A percentile compares a stretch with the other conserved stretches of the same genome.
Conservation (phyloP, 2,329 filamentous ascomycete genomes). For the Clonostachys sp. region DNA sequence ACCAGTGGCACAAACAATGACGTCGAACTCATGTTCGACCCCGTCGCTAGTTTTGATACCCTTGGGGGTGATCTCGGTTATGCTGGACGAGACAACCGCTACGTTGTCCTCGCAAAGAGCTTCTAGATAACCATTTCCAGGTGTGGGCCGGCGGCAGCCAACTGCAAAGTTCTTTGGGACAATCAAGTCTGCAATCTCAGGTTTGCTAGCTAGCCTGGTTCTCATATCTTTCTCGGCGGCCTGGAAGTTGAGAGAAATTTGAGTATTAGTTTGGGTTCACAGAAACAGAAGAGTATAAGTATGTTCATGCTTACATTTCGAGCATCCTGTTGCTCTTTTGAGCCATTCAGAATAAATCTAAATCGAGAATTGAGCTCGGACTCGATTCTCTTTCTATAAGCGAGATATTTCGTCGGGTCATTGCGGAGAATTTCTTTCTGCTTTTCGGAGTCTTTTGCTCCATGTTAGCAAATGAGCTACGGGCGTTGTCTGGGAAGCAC, state of each 20-base stretch:
- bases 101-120: conserved; percentile 10
- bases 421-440: conserved; percentile 42
- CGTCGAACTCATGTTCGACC: conserved; percentile 42
- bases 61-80: conserved; percentile 15
- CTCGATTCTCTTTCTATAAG: neutral
- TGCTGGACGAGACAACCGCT: conserved; percentile 9
- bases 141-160: conserved; percentile 41
- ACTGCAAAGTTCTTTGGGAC: conserved; percentile 37
- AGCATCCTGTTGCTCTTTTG: neutral
- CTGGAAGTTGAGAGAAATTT: conserved; percentile 38
- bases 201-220: conserved; percentile 18
- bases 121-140: conserved; percentile 22
- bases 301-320: conserved; percentile 35
- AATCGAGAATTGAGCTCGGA: neutral
- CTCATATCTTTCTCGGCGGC: conserved; percentile 5
- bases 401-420: conserved; percentile 28
- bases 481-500: neutral
- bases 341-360: neutral
- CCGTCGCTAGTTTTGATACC: conserved; percentile 20
- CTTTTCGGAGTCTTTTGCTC: conserved; percentile 23
- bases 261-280: too few relatives aligned
- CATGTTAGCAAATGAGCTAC: neutral
- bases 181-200: conserved; percentile 24
- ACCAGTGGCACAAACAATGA: conserved; percentile 49
- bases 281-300: conserved; percentile 1